Percentiles rank a stretch among this genome's conserved stretches.
Evolutionary conservation across 305 asterid species (phyloP).

Genomic region (Withania somnifera): DNA sequence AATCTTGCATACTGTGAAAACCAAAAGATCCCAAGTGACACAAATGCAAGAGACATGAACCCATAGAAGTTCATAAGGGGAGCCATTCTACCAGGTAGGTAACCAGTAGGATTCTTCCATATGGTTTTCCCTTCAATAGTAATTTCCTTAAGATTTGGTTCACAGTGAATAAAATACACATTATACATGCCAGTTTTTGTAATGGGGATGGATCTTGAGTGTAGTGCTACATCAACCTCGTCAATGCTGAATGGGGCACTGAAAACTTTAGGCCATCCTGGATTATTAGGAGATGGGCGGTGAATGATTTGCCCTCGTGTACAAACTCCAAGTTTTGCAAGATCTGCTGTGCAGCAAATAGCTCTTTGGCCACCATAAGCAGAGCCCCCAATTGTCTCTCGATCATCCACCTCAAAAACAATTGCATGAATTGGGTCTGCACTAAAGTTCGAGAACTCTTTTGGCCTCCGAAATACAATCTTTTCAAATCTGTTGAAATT

Average conservation of each 20-base stretch:
- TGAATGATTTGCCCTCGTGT: conserved; percentile 74
- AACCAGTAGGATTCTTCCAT: conserved; percentile 93
- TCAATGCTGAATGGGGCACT: conserved; percentile 56
- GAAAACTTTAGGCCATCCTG: conserved; percentile 87
- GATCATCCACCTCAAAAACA: conserved; percentile 86
- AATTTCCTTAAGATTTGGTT: conserved; percentile 59
- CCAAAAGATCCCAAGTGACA: conserved; percentile 86
- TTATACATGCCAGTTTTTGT: conserved; percentile 92
- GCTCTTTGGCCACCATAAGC: conserved; percentile 99
- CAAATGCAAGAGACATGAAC: conserved; percentile 79
- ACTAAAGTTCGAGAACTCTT: conserved; percentile 65
- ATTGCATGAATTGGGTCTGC: conserved; percentile 61
- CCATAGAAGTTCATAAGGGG: conserved; percentile 87
- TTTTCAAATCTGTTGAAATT: conserved; percentile 52
- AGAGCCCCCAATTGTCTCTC: conserved; percentile 88
- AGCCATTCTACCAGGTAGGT: conserved; percentile 97
- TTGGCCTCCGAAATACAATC: conserved; percentile 64
- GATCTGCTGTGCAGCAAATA: conserved; percentile 83
- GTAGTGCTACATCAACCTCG: conserved; percentile 38
- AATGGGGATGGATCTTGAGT: conserved; percentile 54
- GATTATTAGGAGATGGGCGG: conserved; percentile 65
- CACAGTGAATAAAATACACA: conserved; percentile 88
- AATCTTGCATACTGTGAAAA: conserved; percentile 83
- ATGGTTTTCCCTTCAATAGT: conserved; percentile 70
- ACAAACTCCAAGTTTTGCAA: conserved; percentile 92